Percentiles rank a stretch among this genome's conserved stretches.
phyloP scores from a whole-genome alignment of 192 early-diverging fungal genomes.

The Coemansia umbellata region DNA sequence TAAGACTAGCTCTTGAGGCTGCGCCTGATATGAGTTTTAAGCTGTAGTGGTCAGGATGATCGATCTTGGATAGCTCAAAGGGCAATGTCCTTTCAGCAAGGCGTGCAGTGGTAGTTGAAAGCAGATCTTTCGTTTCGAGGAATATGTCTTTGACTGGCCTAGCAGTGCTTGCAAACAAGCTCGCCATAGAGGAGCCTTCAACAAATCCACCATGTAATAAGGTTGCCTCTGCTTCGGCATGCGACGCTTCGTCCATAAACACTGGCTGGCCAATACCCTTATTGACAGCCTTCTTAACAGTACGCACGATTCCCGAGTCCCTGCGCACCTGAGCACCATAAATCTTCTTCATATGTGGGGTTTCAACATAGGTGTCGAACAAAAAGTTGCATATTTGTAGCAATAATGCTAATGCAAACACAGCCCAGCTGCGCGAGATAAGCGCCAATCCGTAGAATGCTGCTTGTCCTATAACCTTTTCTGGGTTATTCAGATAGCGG shows the following conservation, averaged over 20 bases:
- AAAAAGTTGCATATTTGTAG: constrained; percentile 79
- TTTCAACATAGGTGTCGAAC: constrained; percentile 85
- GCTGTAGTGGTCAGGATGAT: constrained; percentile 18
- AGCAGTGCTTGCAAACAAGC: constrained; percentile 58
- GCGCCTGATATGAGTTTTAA: constrained; percentile 26
- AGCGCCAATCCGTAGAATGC: constrained; percentile 93
- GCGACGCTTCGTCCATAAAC: constrained; percentile 14
- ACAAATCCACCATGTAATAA: not conserved
- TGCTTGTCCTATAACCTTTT: constrained; percentile 88
- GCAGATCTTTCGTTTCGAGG: constrained; percentile 53
- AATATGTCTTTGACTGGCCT: constrained; percentile 59
- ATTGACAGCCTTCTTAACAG: constrained; percentile 52
- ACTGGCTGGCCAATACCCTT: constrained; percentile 44
- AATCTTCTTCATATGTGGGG: constrained; percentile 84
- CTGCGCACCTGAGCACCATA: constrained; percentile 83
- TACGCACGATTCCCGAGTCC: constrained; percentile 69
- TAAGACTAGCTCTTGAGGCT: constrained; percentile 5
- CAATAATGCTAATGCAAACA: constrained; percentile 80
- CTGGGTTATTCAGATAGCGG: constrained; percentile 91
- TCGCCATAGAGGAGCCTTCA: constrained; percentile 13
- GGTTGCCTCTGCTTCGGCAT: not conserved
- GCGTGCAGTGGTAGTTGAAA: constrained; percentile 43
- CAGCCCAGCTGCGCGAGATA: constrained; percentile 74
- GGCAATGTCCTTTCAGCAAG: constrained; percentile 41
- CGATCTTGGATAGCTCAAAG: constrained; percentile 32